A percentile compares a stretch with the other conserved stretches of the same genome.
phyloP scores from a whole-genome alignment of 2,329 filamentous ascomycete genomes.

The Daldinia sp. region DNA sequence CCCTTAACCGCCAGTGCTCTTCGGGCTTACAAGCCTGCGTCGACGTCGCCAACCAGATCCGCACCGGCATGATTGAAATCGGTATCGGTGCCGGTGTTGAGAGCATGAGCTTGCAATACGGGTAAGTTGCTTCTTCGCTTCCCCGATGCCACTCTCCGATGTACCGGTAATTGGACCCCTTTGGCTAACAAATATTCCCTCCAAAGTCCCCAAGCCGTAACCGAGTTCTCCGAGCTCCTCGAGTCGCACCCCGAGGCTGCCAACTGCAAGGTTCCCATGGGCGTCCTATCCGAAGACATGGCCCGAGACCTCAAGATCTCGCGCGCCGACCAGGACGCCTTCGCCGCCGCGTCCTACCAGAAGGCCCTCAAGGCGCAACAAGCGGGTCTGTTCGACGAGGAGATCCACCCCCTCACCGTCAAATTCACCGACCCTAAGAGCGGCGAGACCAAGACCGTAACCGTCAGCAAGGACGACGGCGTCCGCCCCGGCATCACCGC shows the following conservation, averaged over 20 bases:
- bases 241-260: constrained; percentile 83
- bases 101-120: constrained; percentile 95
- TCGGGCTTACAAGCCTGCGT: constrained; percentile 92
- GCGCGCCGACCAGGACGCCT: constrained; percentile 85
- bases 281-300: constrained; percentile 93
- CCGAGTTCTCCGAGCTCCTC: constrained; percentile 91
- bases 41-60: constrained; percentile 94
- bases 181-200: constrained; percentile 11
- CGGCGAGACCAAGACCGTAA: constrained; percentile 84
- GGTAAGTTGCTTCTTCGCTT: constrained; percentile 62
- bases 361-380: constrained; percentile 90
- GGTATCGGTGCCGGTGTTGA: constrained; percentile 95
- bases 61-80: constrained; percentile 91
- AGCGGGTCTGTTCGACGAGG: constrained; percentile 89
- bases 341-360: constrained; percentile 91
- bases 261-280: constrained; percentile 99
- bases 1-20: constrained; percentile 94
- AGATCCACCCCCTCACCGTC: constrained; percentile 88
- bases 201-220: constrained; percentile 79
- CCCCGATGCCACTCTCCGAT: not conserved
- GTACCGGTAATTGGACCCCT: not conserved
- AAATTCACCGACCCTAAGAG: constrained; percentile 93
- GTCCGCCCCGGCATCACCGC: constrained; percentile 85
- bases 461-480: constrained; percentile 88
- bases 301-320: constrained; percentile 83